These are phyloP conservation scores for Cryptomeria japonica DNA, from an alignment of 75 land plant genomes.

Conservation along the genomic window DNA sequence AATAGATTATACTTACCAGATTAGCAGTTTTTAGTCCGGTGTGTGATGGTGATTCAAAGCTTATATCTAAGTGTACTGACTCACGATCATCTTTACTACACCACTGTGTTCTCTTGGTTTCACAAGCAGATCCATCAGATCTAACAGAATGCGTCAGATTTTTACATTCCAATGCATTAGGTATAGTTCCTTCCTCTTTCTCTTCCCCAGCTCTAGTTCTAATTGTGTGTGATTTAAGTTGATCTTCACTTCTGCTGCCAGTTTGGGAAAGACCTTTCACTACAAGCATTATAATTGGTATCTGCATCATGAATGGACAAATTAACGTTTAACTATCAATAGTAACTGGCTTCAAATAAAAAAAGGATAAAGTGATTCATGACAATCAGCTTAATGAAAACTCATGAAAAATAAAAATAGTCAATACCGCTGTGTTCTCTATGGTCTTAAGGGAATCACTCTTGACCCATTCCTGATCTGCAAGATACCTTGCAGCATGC, in stretches of 20 bases:
- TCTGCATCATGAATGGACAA: conserved; percentile 37
- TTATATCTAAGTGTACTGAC: conserved; percentile 87
- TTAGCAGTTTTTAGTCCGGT: conserved; percentile 91
- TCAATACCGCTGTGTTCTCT: conserved; percentile 90
- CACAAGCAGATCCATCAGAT: conserved; percentile 13
- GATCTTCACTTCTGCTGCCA: conserved; percentile 5
- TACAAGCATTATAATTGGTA: conserved; percentile 93
- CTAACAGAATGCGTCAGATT: conserved; percentile 8
- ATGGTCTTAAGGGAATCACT: conserved; percentile 91
- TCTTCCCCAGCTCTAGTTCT: neutral
- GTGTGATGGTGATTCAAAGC: conserved; percentile 91
- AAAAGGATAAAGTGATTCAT: conserved; percentile 7
- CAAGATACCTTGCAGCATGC: conserved; percentile 99
- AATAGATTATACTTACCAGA: conserved; percentile 51
- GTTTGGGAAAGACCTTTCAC: conserved; percentile 57
- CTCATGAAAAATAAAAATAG: neutral
- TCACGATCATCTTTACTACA: conserved; percentile 34
- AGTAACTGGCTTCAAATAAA: neutral
- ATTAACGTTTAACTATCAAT: neutral
- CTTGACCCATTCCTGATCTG: conserved; percentile 99
- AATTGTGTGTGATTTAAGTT: no score
- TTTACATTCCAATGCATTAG: neutral
- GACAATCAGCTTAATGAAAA: conserved; percentile 1
- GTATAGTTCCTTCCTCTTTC: conserved; percentile 14
- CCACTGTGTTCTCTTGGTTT: conserved; percentile 30